Conservation (phyloP, 2,329 filamentous ascomycete species). For the Dendryphion nanum region DNA sequence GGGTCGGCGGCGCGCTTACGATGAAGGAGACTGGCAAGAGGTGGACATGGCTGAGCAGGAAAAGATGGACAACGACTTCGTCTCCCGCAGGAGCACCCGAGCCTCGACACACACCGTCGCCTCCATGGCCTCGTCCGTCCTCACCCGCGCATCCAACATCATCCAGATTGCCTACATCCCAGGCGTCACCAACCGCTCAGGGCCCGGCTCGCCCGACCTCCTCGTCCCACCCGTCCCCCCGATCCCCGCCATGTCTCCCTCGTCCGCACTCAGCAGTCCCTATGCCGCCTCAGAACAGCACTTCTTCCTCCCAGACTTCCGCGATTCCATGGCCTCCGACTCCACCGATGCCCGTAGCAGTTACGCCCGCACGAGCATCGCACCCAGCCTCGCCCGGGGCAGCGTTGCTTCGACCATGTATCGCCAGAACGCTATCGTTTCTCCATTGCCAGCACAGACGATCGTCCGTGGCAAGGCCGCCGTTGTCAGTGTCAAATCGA, state of each 20-base stretch:
- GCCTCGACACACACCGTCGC: constrained; percentile 81
- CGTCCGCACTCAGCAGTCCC: constrained; percentile 59
- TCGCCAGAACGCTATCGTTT: constrained; percentile 84
- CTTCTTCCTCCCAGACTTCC: constrained; percentile 90
- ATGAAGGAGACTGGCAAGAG: constrained; percentile 58
- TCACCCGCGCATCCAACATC: constrained; percentile 95
- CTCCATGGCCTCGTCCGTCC: constrained; percentile 91
- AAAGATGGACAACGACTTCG: constrained; percentile 57
- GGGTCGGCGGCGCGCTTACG: constrained; percentile 65
- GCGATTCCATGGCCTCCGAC: constrained; percentile 86
- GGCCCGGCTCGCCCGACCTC: constrained; percentile 75
- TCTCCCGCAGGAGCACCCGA: constrained; percentile 58
- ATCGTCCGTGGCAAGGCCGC: constrained; percentile 85
- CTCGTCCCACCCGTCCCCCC: constrained; percentile 92
- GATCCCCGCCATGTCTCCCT: constrained; percentile 63
- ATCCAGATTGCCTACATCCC: constrained; percentile 99
- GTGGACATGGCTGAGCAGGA: constrained; percentile 56
- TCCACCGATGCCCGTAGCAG: constrained; percentile 57
- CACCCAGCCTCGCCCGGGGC: constrained; percentile 48
- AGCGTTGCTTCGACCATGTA: constrained; percentile 91
- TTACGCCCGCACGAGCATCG: constrained; percentile 48
- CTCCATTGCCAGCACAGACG: constrained; percentile 74
- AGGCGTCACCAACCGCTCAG: constrained; percentile 89
- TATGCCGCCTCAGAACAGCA: constrained; percentile 68
- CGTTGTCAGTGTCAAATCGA: constrained; percentile 86